A percentile compares a stretch with the other conserved stretches of the same genome.
Conservation (phyloP, 78 protist genomes). For the Planoprotostelium fungivorum region DNA sequence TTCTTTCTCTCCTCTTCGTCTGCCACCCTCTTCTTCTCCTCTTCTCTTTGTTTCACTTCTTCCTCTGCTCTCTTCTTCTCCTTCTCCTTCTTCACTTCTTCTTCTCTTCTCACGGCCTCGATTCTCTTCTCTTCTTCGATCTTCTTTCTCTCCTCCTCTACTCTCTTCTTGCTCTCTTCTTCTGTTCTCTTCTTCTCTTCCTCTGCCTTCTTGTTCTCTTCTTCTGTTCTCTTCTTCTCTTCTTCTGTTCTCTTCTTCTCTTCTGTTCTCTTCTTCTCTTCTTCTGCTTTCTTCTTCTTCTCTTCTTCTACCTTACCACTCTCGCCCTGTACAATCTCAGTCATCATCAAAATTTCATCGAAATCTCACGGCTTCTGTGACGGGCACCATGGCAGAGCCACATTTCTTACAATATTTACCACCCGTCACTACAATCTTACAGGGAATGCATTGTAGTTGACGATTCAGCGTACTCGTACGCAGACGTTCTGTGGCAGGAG, state of each 20-base stretch:
- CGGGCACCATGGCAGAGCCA: neutral
- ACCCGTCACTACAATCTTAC: neutral
- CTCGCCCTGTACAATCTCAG: too few relatives aligned
- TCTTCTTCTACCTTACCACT: neutral
- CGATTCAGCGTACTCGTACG: too few relatives aligned
- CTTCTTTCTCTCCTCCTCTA: neutral
- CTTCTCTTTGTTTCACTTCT: too few relatives aligned
- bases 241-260: neutral
- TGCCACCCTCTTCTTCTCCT: too few relatives aligned
- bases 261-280: neutral
- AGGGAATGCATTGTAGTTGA: neutral
- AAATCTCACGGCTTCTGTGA: neutral
- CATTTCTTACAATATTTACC: neutral
- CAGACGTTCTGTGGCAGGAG: too few relatives aligned
- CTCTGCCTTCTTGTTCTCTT: neutral
- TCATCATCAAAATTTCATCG: neutral
- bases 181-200: neutral
- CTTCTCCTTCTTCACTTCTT: neutral
- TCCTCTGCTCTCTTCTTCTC: neutral
- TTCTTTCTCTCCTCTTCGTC: neutral
- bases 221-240: neutral
- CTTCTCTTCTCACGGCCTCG: too few relatives aligned
- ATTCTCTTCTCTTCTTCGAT: neutral
- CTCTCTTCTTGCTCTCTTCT: neutral
- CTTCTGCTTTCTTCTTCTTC: neutral